These are phyloP conservation scores for Tubosaeta sp. DNA, from an alignment of 768 basidiomycete genomes.

Conservation along the genomic window DNA sequence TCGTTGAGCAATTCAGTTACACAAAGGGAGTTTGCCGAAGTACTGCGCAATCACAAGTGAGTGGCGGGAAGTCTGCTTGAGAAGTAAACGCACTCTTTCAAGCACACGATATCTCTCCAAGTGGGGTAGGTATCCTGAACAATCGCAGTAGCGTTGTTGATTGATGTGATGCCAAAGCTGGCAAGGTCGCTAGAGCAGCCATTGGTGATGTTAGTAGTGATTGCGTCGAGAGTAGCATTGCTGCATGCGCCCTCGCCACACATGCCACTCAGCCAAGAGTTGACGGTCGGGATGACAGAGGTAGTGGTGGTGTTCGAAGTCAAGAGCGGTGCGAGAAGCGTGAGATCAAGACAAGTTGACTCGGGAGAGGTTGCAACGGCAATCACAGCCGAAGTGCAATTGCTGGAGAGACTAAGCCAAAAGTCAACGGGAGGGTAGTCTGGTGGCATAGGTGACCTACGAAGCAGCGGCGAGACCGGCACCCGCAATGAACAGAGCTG, in stretches of 20 bases:
- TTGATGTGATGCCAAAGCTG: constrained; percentile 19
- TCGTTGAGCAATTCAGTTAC: constrained; percentile 52
- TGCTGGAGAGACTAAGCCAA: constrained; percentile 12
- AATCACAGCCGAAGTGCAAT: constrained; percentile 47
- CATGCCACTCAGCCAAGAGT: constrained; percentile 58
- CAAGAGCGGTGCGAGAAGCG: constrained; percentile 28
- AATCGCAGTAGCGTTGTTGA: constrained; percentile 20
- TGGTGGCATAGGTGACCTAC: constrained; percentile 28
- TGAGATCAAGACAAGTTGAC: constrained; percentile 40
- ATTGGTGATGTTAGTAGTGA: constrained; percentile 50
- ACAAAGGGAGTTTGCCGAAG: constrained; percentile 46
- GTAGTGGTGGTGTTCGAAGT: constrained; percentile 21
- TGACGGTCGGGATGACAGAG: constrained; percentile 41
- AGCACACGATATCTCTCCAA: constrained; percentile 51
- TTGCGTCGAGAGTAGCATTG: constrained; percentile 52
- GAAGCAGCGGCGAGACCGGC: constrained; percentile 39
- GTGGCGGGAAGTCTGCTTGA: not conserved
- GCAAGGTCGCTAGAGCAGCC: constrained; percentile 45
- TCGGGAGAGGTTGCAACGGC: constrained; percentile 36
- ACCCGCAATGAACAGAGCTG: constrained; percentile 27
- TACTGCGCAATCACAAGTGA: constrained; percentile 18
- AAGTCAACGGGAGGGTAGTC: not conserved
- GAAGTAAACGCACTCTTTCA: constrained; percentile 54
- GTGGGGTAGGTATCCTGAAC: constrained; percentile 57
- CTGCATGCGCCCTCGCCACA: constrained; percentile 52